Base-by-base conservation (phyloP, 2,329 filamentous ascomycete genomes). In the Fusarium cyanostomum region DNA sequence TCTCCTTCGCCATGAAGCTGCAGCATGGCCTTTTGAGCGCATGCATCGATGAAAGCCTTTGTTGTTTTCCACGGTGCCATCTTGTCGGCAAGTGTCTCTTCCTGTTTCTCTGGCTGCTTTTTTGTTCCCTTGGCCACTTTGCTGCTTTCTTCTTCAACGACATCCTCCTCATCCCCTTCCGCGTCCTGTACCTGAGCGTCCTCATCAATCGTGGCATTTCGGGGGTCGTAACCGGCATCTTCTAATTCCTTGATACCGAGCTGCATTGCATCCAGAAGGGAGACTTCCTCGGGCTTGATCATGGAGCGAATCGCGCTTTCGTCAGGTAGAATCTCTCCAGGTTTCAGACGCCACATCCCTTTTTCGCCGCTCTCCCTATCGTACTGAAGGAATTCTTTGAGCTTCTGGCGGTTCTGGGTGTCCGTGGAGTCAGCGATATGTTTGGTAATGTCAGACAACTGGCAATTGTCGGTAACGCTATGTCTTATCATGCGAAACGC, bases 21-120 rank as follows among this genome's bases (percentile, higher is more conserved):
- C 41, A 99, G 85, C 95, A 99, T 99, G 4, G 95, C 95, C 75
- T 99, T 99, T 57, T 93, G 92, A 59, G 93, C 89, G 45, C 92
- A 94, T 2, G 95, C 95, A 66, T 97, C 91, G 57, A 97, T 86
- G 77, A 99, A 99, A 60, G 96, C 96, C 79, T 97, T 97, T 49
- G 92, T 97, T 0, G 93, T 94, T 70, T 94, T 92, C 95, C 95
- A 99, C 0, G 95, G 95, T 0, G 94, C 93, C 78, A 99, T 88
- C 72, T 94, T 92, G 75, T 94, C 88, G 48, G 96, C 92, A 10
- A 96, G 84, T 49, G 89, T 92, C 70, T 94, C 89, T 55, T 88
- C 83, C 26, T 80, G 78, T 56, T 82, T 83, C 55, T 88, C 79
- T 10, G 66, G 74, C 2, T 71, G 72, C 70, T 78, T 83, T 73